Percentiles rank a stretch among this genome's conserved stretches.
These are phyloP conservation scores for Sonneratia alba DNA, from an alignment of 345 rosid genomes.

Conservation along the genomic window DNA sequence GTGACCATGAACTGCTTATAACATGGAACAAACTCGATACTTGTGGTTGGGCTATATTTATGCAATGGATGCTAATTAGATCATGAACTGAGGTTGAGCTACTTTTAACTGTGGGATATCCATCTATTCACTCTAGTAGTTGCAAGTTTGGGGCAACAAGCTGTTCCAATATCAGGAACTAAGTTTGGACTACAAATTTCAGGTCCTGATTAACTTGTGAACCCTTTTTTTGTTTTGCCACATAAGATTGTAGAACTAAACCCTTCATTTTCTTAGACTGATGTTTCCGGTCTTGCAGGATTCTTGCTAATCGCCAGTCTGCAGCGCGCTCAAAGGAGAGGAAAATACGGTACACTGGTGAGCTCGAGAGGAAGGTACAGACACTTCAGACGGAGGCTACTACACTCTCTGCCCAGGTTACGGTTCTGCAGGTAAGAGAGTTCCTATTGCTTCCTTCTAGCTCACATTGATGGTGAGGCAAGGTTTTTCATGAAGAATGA, in stretches of 20 bases:
- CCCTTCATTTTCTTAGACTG: background rate
- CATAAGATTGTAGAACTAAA: background rate
- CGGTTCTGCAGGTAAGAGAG: conserved; percentile 62
- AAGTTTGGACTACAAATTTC: background rate
- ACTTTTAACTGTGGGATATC: background rate
- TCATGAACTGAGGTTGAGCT: background rate
- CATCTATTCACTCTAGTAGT: background rate
- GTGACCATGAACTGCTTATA: background rate
- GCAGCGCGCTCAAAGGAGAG: conserved; percentile 97
- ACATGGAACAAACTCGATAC: background rate
- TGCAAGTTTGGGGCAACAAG: conserved; percentile 9
- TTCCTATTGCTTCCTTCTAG: background rate
- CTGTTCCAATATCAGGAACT: background rate
- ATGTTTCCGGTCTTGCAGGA: conserved; percentile 28
- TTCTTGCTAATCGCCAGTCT: conserved; percentile 89
- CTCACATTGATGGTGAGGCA: background rate
- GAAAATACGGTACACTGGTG: conserved; percentile 67
- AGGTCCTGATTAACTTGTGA: background rate
- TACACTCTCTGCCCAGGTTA: conserved; percentile 92
- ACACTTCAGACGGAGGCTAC: conserved; percentile 98
- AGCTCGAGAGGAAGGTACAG: conserved; percentile 95
- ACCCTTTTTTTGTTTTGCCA: background rate
- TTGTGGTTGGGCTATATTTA: background rate
- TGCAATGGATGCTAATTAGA: background rate
- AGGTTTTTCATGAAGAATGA: background rate